Percentiles rank a stretch among this genome's conserved stretches.
These are phyloP conservation scores for Lasiosphaeris hirsuta DNA, from an alignment of 495 filamentous ascomycete species.

Conservation along the genomic window DNA sequence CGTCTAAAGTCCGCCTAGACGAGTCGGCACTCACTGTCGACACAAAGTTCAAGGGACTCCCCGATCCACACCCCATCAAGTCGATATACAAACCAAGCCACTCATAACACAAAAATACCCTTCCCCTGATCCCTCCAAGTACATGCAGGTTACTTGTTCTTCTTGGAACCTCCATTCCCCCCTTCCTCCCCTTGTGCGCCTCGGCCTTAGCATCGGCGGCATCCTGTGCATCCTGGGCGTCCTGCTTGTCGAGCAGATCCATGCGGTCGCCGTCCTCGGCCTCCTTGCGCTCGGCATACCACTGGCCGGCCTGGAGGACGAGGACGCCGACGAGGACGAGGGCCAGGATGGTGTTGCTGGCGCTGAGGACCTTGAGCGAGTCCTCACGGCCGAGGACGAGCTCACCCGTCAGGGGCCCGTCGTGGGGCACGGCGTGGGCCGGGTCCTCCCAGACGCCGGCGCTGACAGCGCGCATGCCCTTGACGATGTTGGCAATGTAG, in stretches of 20 bases:
- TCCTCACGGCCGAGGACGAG: conserved; percentile 70
- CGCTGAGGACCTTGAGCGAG: conserved; percentile 83
- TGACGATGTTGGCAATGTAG: conserved; percentile 92
- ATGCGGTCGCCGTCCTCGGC: conserved; percentile 56
- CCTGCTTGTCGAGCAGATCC: conserved; percentile 56
- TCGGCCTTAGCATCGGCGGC: no score
- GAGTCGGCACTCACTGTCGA: no score
- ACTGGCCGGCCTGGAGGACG: conserved; percentile 94
- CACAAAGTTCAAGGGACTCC: no score
- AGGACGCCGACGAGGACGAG: conserved; percentile 87
- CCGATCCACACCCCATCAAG: no score
- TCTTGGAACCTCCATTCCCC: no score
- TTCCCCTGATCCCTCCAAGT: no score
- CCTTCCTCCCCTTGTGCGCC: no score
- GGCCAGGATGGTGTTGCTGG: conserved; percentile 92
- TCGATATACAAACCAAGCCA: no score
- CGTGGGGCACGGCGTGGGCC: conserved; percentile 45
- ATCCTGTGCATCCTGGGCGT: conserved; percentile 36
- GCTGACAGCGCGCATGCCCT: conserved; percentile 78
- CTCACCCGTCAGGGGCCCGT: conserved; percentile 40
- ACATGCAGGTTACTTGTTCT: no score
- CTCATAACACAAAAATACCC: no score
- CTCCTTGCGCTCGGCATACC: conserved; percentile 96
- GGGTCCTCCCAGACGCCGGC: conserved; percentile 52
- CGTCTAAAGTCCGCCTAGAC: no score